Evolutionary conservation across 2,329 filamentous ascomycete genomes (phyloP), one percentile per base, ranked within the genome.

Genomic region (Colletotrichum somersetense): DNA sequence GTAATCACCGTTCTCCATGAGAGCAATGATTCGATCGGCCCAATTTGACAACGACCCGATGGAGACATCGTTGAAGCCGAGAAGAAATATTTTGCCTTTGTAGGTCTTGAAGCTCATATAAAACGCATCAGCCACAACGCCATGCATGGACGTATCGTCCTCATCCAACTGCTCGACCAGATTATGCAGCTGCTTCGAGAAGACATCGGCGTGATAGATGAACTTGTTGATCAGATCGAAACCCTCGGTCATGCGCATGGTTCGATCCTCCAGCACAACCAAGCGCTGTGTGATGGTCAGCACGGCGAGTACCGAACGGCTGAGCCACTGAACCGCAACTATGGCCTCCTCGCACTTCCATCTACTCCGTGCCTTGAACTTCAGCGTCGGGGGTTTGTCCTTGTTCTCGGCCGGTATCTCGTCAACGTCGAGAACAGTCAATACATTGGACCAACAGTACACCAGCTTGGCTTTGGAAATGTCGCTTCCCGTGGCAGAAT

Each of bases 381-480:
- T 89, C 30, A 98, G 88, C 58, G 87, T 91, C 1, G 94, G 89
- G 4, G 93, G 93, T 77, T 94, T 95, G 75, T 96, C 92, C 74
- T 90, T 91, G 75, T 94, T 91, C 18, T 90, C 88, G 0, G 88
- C 82, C 26, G 88, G 87, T 16, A 91, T 85, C 76, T 96, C 92
- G 63, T 96, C 91, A 14, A 98, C 90, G 74, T 99, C 96, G 33
- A 99, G 84, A 6, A 99, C 91, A 0, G 95, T 98, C 75, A 99
- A 84, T n/a, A 98, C 91, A 77, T 98, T 98, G 2, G 96, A 98
- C 96, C 96, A 99, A 81, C 95, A 98, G 83, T 99, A 99, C 0
- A 94, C 96, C 23, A 99, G 88, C 81, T 99, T 98, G 48, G 92
- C 93, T 78, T 91, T 92, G 23, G 93, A 95, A 12, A 91, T 87